Evolutionary conservation across 2,329 filamentous ascomycete species (phyloP).

Genomic region (Chaetothyriales sp.): DNA sequence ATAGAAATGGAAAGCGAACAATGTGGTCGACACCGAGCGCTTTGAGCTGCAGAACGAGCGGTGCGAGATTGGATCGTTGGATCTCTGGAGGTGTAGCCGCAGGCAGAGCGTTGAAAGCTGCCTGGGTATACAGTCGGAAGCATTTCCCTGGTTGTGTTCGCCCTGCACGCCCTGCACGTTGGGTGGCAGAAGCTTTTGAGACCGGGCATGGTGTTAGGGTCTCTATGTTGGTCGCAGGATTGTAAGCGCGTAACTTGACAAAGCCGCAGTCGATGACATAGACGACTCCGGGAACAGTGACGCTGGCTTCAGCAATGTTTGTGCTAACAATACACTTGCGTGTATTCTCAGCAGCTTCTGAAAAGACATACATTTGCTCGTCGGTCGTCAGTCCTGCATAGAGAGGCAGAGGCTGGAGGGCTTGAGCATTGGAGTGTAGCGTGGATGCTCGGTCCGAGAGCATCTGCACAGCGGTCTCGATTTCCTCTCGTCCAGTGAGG

Average conservation of each 20-base stretch:
- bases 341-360: conserved; percentile 64
- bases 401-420: conserved; percentile 60
- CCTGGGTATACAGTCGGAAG: conserved; percentile 79
- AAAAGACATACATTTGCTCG: conserved; percentile 91
- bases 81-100: conserved; percentile 76
- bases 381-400: conserved; percentile 83
- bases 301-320: conserved; percentile 91
- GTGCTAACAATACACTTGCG: conserved; percentile 88
- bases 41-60: conserved; percentile 80
- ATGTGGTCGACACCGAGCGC: conserved; percentile 92
- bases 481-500: conserved; percentile 83
- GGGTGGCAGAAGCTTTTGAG: conserved; percentile 84
- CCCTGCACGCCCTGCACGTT: conserved; percentile 79
- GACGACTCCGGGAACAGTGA: conserved; percentile 84
- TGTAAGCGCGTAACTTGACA: conserved; percentile 77
- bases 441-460: conserved; percentile 58
- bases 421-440: conserved; percentile 45
- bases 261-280: conserved; percentile 86
- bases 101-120: conserved; percentile 50
- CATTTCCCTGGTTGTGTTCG: conserved; percentile 86
- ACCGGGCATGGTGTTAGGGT: conserved; percentile 67
- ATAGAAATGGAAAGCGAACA: conserved; percentile 77
- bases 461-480: conserved; percentile 66
- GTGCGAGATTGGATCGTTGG: conserved; percentile 79
- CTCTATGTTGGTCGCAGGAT: conserved; percentile 74